A percentile compares a stretch with the other conserved stretches of the same genome.
Evolutionary conservation across 768 basidiomycete genomes (phyloP).

Genomic region (Macrolepiota dolichaula): DNA sequence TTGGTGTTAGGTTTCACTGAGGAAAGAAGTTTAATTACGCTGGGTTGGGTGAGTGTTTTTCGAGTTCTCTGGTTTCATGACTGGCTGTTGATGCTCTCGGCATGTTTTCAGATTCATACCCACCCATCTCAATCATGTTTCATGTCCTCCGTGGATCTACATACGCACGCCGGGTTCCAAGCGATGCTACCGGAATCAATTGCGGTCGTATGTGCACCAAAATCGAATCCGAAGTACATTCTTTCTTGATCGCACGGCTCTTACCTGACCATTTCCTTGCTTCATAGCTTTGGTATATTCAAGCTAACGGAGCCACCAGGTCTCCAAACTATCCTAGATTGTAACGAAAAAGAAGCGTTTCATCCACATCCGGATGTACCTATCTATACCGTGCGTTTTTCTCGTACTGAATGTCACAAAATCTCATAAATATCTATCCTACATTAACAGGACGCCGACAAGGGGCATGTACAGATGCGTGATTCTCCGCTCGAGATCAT

Average conservation of each 20-base stretch:
- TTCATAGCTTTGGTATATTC: slow-evolving; percentile 77
- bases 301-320: slow-evolving; percentile 83
- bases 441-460: slow-evolving; percentile 67
- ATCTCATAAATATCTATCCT: neutral
- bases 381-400: slow-evolving; percentile 74
- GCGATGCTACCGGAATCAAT: slow-evolving; percentile 89
- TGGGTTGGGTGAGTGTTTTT: slow-evolving; percentile 76
- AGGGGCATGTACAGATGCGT: slow-evolving; percentile 79
- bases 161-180: slow-evolving; percentile 89
- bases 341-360: slow-evolving; percentile 71
- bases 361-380: slow-evolving; percentile 83
- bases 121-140: slow-evolving; percentile 92
- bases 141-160: slow-evolving; percentile 92
- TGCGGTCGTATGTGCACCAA: slow-evolving; percentile 89
- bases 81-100: neutral
- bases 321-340: slow-evolving; percentile 64
- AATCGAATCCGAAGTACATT: slow-evolving; percentile 67
- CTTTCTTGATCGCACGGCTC: neutral
- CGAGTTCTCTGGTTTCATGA: neutral
- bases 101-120: slow-evolving; percentile 70
- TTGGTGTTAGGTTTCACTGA: slow-evolving; percentile 83
- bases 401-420: neutral
- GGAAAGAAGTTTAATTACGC: slow-evolving; percentile 73
- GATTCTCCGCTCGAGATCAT: slow-evolving; percentile 76
- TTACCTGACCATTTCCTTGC: neutral